phyloP scores from a whole-genome alignment of 805 yeast genomes.

The Blastobotrys robertii region DNA sequence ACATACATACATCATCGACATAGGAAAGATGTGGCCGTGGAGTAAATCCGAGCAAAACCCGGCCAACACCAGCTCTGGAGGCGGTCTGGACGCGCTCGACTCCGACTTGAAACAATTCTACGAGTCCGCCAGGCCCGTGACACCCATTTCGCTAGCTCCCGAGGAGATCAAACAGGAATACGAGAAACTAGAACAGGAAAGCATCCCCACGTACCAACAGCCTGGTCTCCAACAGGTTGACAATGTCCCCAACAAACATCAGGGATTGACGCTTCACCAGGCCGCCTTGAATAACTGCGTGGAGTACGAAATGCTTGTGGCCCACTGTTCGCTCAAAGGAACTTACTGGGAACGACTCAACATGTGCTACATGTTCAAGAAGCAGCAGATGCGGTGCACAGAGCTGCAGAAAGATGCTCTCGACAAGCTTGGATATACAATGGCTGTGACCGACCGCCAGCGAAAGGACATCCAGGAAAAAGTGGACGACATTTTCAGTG shows the following conservation, averaged over 20 bases:
- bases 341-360: conserved; percentile 16
- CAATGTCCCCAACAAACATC: background rate
- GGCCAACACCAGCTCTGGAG: background rate
- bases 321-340: conserved; percentile 21
- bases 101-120: conserved; percentile 11
- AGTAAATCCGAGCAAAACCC: background rate
- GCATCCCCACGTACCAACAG: background rate
- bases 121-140: conserved; percentile 12
- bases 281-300: conserved; percentile 27
- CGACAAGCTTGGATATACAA: conserved; percentile 18
- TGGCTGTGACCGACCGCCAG: conserved; percentile 11
- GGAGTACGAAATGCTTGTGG: conserved; percentile 21
- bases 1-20: background rate
- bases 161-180: conserved; percentile 5
- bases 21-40: background rate
- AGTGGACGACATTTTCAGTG: conserved; percentile 25
- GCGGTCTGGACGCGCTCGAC: conserved; percentile 6
- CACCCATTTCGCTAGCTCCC: conserved; percentile 13
- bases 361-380: conserved; percentile 18
- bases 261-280: conserved; percentile 10
- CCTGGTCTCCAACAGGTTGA: conserved; percentile 1
- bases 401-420: conserved; percentile 23
- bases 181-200: conserved; percentile 1
- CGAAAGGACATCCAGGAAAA: conserved; percentile 13
- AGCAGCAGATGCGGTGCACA: conserved; percentile 21